phyloP scores from a whole-genome alignment of 805 yeast genomes.

The Kuraishia piskuri region DNA sequence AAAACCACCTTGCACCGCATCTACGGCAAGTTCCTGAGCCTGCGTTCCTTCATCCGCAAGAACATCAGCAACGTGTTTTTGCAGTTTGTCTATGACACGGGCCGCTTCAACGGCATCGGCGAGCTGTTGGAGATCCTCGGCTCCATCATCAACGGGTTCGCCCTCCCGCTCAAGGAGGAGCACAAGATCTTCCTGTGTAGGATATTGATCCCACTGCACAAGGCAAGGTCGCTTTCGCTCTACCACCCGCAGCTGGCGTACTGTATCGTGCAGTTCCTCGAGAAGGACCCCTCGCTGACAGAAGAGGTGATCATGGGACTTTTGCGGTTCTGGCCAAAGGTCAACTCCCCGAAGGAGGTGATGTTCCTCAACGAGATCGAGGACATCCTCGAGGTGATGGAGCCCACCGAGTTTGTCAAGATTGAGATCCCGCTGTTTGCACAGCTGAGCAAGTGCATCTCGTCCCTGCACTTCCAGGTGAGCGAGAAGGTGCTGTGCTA shows the following conservation, averaged over 20 bases:
- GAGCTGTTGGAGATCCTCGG: slow-evolving; percentile 93
- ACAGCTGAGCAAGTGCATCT: slow-evolving; percentile 87
- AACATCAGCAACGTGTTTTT: slow-evolving; percentile 87
- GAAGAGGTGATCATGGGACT: slow-evolving; percentile 96
- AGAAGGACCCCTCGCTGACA: slow-evolving; percentile 85
- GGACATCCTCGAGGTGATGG: slow-evolving; percentile 94
- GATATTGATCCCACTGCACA: slow-evolving; percentile 86
- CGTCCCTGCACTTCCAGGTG: slow-evolving; percentile 95
- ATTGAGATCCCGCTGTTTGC: slow-evolving; percentile 91
- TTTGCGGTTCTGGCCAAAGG: slow-evolving; percentile 93
- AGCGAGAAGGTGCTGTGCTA: slow-evolving; percentile 89
- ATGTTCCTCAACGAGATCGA: slow-evolving; percentile 94
- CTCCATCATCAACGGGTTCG: slow-evolving; percentile 95
- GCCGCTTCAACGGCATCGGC: slow-evolving; percentile 90
- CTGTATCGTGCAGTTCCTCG: slow-evolving; percentile 93
- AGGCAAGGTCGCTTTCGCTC: slow-evolving; percentile 77
- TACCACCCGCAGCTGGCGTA: slow-evolving; percentile 97
- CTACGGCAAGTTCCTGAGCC: slow-evolving; percentile 86
- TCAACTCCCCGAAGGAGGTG: slow-evolving; percentile 89
- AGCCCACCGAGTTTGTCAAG: slow-evolving; percentile 83
- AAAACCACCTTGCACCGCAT: slow-evolving; percentile 94
- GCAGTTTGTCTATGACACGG: slow-evolving; percentile 92
- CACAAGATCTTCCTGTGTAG: slow-evolving; percentile 86
- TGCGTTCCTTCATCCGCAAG: slow-evolving; percentile 86
- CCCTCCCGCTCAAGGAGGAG: slow-evolving; percentile 93